Evolutionary conservation across 768 basidiomycete species (phyloP).

Genomic region (Tricholoma sp.): DNA sequence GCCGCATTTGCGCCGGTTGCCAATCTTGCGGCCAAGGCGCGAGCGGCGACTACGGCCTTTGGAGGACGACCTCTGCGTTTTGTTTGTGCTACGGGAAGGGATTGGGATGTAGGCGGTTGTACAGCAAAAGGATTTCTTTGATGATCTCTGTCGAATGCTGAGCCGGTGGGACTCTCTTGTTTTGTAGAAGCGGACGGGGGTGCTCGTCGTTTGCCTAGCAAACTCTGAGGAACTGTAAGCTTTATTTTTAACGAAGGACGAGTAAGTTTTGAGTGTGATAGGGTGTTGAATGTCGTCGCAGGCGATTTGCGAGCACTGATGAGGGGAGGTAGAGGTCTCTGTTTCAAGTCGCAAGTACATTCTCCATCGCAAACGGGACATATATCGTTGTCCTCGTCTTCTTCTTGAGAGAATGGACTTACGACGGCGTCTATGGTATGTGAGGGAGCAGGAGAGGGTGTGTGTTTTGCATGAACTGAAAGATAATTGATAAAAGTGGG

Average conservation of each 20-base stretch:
- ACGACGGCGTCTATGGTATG: slow-evolving; percentile 52
- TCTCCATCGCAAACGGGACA: slow-evolving; percentile 90
- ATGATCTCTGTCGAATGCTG: slow-evolving; percentile 34
- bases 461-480: slow-evolving; percentile 37
- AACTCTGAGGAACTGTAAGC: slow-evolving; percentile 56
- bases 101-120: slow-evolving; percentile 14
- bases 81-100: slow-evolving; percentile 19
- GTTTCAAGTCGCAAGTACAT: slow-evolving; percentile 68
- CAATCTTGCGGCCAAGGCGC: slow-evolving; percentile 22
- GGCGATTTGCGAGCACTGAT: slow-evolving; percentile 35
- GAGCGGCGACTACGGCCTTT: slow-evolving; percentile 37
- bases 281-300: slow-evolving; percentile 27
- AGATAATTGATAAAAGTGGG: background rate
- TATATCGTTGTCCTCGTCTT: slow-evolving; percentile 82
- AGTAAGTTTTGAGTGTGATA: slow-evolving; percentile 21
- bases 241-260: slow-evolving; percentile 62
- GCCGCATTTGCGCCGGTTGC: slow-evolving; percentile 9
- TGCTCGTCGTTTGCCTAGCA: slow-evolving; percentile 40
- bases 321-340: slow-evolving; percentile 26
- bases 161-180: slow-evolving; percentile 24
- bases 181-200: slow-evolving; percentile 21
- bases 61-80: slow-evolving; percentile 56
- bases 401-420: slow-evolving; percentile 35
- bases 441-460: slow-evolving; percentile 61
- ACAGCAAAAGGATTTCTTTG: slow-evolving; percentile 11